Conservation (phyloP, 768 basidiomycete species). For the Rhodotorula taiwanensis region DNA sequence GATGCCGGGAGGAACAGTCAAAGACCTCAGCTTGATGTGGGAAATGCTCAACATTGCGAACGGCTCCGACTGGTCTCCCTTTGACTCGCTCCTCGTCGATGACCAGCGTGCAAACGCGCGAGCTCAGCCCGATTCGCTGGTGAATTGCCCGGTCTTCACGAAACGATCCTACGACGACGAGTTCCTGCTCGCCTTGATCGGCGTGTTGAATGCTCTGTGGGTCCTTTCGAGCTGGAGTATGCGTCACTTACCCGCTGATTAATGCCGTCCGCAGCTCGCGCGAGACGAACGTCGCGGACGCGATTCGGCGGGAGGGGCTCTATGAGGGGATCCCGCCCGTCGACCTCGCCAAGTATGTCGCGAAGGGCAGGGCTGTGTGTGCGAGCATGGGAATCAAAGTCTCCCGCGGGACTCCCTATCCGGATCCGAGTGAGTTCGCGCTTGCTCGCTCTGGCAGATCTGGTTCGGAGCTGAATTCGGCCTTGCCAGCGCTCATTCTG, state of each 20-base stretch:
- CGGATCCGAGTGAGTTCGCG: constrained; percentile 9
- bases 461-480: too few relatives aligned
- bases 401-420: constrained; percentile 8
- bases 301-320: background rate
- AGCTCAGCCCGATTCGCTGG: constrained; percentile 26
- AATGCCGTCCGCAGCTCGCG: background rate
- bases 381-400: constrained; percentile 18
- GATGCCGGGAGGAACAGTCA: constrained; percentile 15
- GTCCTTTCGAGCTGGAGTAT: background rate
- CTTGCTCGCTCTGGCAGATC: too few relatives aligned
- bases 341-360: background rate
- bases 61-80: background rate
- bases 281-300: constrained; percentile 13
- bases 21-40: constrained; percentile 32
- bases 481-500: too few relatives aligned
- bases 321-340: background rate
- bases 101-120: constrained; percentile 20
- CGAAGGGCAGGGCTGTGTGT: constrained; percentile 4
- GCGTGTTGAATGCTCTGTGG: constrained; percentile 29
- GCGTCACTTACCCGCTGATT: too few relatives aligned
- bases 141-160: constrained; percentile 22
- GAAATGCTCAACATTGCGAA: constrained; percentile 11
- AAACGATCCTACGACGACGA: constrained; percentile 20
- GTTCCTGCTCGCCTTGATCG: constrained; percentile 32
- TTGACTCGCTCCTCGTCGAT: constrained; percentile 23